A percentile compares a stretch with the other conserved stretches of the same genome.
Evolutionary conservation across 2,329 filamentous ascomycete species (phyloP).

Genomic region (Pseudogymnoascus sp.): DNA sequence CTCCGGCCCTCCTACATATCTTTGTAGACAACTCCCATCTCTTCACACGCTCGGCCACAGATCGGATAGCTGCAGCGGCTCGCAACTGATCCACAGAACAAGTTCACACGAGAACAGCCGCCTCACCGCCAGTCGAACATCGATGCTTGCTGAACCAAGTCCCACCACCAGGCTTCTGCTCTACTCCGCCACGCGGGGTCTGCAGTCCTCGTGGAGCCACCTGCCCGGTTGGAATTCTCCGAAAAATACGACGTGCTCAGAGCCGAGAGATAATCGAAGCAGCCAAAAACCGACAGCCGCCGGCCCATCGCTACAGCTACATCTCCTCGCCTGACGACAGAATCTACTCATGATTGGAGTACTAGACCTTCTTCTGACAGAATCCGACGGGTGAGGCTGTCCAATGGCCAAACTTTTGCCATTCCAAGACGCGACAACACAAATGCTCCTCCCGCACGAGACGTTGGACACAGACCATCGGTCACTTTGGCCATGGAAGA

Average conservation of each 20-base stretch:
- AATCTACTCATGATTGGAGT: background rate
- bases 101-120: conserved; percentile 5
- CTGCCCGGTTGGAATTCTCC: background rate
- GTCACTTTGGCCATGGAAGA: conserved; percentile 25
- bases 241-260: background rate
- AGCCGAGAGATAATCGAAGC: background rate
- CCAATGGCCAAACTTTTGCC: background rate
- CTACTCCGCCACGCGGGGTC: background rate
- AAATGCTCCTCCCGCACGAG: conserved; percentile 21
- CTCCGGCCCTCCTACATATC: background rate
- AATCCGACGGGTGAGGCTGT: conserved; percentile 6
- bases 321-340: background rate
- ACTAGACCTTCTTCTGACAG: background rate
- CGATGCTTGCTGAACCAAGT: conserved; percentile 2
- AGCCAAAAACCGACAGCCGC: conserved; percentile 4
- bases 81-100: background rate
- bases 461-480: conserved; percentile 23
- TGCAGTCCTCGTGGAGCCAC: conserved; percentile 4
- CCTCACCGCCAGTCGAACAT: conserved; percentile 4
- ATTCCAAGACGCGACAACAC: conserved; percentile 19
- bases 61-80: conserved; percentile 5
- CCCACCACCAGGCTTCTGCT: background rate
- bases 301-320: background rate
- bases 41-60: background rate
- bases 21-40: conserved; percentile 1